phyloP scores from a whole-genome alignment of 129 eudicot species.

The Escallonia herrerae region DNA sequence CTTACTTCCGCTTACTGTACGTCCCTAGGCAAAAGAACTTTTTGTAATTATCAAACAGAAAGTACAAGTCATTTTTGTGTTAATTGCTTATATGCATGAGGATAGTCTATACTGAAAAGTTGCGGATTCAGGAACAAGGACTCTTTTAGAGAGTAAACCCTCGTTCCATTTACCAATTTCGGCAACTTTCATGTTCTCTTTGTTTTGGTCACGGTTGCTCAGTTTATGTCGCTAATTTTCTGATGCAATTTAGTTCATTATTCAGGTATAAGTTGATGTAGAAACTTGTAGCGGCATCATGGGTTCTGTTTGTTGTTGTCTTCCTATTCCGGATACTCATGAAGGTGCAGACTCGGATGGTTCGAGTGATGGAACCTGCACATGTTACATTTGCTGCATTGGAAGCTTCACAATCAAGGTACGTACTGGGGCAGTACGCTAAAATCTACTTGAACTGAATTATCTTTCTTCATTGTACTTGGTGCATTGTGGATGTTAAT shows the following conservation, averaged over 20 bases:
- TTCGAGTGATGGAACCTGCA: conserved; percentile 3
- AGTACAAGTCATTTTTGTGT: too few relatives aligned
- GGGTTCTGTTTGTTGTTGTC: conserved; percentile 33
- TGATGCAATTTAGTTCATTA: background rate
- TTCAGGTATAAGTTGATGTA: background rate
- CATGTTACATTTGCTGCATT: background rate
- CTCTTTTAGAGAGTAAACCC: background rate
- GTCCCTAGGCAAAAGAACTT: too few relatives aligned
- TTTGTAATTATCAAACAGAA: too few relatives aligned
- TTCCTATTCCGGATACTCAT: conserved; percentile 8
- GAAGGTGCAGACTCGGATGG: background rate
- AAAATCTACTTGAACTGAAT: too few relatives aligned
- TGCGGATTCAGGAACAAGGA: too few relatives aligned
- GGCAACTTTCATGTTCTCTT: background rate
- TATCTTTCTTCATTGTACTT: too few relatives aligned
- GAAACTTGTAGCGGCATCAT: conserved; percentile 7
- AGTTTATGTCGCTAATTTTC: background rate
- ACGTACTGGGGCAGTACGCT: too few relatives aligned
- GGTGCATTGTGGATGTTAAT: background rate
- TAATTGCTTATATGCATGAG: too few relatives aligned
- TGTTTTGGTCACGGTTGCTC: background rate
- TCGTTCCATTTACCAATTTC: background rate
- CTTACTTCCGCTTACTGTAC: too few relatives aligned
- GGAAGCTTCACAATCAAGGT: conserved; percentile 18
- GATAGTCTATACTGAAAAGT: too few relatives aligned